Percentiles rank a stretch among this genome's conserved stretches.
phyloP scores from a whole-genome alignment of 2,329 filamentous ascomycete genomes.

The Laburnicola sp. region DNA sequence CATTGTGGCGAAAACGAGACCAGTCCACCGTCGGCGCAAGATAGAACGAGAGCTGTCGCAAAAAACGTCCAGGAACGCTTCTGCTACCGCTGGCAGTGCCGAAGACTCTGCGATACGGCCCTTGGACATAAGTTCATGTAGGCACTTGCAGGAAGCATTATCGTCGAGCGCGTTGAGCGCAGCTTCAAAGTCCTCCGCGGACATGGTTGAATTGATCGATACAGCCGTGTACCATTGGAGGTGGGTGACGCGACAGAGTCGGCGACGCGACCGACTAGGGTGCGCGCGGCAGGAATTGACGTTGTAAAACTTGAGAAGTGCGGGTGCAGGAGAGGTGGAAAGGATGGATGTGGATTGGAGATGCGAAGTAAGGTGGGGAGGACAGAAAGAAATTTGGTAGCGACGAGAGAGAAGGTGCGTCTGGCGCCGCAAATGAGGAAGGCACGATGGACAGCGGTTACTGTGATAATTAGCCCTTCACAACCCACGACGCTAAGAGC shows the following conservation, averaged over 20 bases:
- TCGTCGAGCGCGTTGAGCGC: constrained; percentile 28
- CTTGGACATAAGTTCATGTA: constrained; percentile 23
- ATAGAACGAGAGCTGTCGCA: constrained; percentile 22
- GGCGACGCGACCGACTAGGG: constrained; percentile 1
- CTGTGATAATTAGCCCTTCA: background rate
- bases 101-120: constrained; percentile 10
- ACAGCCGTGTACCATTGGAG: background rate
- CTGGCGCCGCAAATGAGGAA: constrained; percentile 1
- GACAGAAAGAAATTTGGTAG: background rate
- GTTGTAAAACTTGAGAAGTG: background rate
- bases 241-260: background rate
- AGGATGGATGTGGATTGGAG: background rate
- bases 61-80: constrained; percentile 33
- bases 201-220: constrained; percentile 7
- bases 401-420: background rate
- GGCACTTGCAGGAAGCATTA: constrained; percentile 19
- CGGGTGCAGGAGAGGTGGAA: background rate
- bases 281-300: background rate
- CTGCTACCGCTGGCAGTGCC: constrained; percentile 19
- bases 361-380: background rate
- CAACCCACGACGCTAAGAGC: background rate
- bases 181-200: constrained; percentile 19
- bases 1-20: constrained; percentile 34
- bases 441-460: background rate
- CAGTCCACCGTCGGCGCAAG: constrained; percentile 35